A percentile compares a stretch with the other conserved stretches of the same genome.
These are phyloP conservation scores for Diplodia mutila DNA, from an alignment of 2,329 filamentous ascomycete species.

Conservation along the genomic window DNA sequence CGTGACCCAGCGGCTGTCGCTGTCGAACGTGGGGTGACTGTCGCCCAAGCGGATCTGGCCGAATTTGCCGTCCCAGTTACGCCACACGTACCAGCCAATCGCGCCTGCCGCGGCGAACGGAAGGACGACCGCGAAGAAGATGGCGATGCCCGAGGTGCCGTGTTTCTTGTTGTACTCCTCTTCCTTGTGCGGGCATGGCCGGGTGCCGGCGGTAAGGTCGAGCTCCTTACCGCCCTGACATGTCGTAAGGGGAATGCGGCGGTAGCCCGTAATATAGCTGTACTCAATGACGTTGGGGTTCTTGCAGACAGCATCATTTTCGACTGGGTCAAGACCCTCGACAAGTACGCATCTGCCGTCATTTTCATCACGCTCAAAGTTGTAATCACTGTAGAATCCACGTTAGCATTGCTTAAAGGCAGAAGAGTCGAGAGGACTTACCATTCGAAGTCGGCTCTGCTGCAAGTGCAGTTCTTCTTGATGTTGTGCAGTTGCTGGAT, in stretches of 20 bases:
- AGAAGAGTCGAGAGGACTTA: slow-evolving; percentile 49
- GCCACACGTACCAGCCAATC: slow-evolving; percentile 83
- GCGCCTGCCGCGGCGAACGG: slow-evolving; percentile 72
- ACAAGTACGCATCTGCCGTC: slow-evolving; percentile 81
- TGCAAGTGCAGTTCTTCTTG: slow-evolving; percentile 77
- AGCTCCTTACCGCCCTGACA: slow-evolving; percentile 76
- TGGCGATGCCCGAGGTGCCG: slow-evolving; percentile 68
- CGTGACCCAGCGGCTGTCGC: slow-evolving; percentile 75
- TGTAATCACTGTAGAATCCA: slow-evolving; percentile 72
- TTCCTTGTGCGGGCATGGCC: slow-evolving; percentile 77
- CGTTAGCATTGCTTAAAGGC: slow-evolving; percentile 27
- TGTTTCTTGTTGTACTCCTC: slow-evolving; percentile 77
- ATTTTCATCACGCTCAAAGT: slow-evolving; percentile 78
- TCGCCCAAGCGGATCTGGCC: slow-evolving; percentile 89
- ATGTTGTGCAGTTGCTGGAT: slow-evolving; percentile 73
- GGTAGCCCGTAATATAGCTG: slow-evolving; percentile 84
- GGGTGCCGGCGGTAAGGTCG: slow-evolving; percentile 66
- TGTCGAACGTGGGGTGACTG: slow-evolving; percentile 55
- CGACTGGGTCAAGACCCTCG: slow-evolving; percentile 67
- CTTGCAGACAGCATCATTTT: slow-evolving; percentile 62
- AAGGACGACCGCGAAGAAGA: slow-evolving; percentile 84
- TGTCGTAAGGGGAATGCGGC: slow-evolving; percentile 85
- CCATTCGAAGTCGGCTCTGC: slow-evolving; percentile 89
- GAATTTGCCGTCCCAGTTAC: slow-evolving; percentile 85
- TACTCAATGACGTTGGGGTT: slow-evolving; percentile 75